Base-by-base conservation (phyloP, 805 yeast species). In the Barnettozyma californica region DNA sequence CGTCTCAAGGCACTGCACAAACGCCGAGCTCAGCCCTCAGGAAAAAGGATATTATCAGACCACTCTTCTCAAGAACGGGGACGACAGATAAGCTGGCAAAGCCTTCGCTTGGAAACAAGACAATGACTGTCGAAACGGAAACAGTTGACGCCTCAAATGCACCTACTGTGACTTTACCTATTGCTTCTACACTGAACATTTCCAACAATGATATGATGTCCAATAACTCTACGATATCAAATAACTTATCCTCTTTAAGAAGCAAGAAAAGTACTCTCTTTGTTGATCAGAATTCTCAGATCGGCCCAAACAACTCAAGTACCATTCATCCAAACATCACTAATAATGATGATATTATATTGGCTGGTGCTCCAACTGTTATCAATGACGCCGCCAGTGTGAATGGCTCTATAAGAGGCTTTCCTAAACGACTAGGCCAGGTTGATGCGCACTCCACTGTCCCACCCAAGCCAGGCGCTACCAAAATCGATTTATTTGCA, bases 401-500 rank as follows among this genome's bases (percentile, higher is more conserved):
- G 4, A 58, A 51, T 36, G 63, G 62, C 0, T 60, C 64, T 4
- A 53, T 59, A 36, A 53, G 63, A 51, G 55, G 56, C 10, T 49
- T 49, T 13, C 52, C 47, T 45, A 57, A 56, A 29, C 53, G 56
- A 20, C 16, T 57, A 19, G 51, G 42, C 25, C 54, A 56, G 25
- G 43, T 52, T 4, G 64, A 60, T 13, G 40, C 49, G 21, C 56
- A 56, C 35, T 10, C 47, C 6, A 25, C 19, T 5, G 18, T 40
- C 31, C 53, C 56, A 9, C 27, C 53, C 4, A 51, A 58, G 26
- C 60, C 67, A 23, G 66, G 65, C 19, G 61, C 88, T 4, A 81
- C 95, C 8, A 78, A 90, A 60, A 94, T 97, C 0, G 98, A 91
- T 61, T 80, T 89, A 51, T 94, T 94, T 66, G 98, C 97, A 9